A percentile compares a stretch with the other conserved stretches of the same genome.
Conservation (phyloP, 352 stramenopile genomes). For the Albugo laibachii region DNA sequence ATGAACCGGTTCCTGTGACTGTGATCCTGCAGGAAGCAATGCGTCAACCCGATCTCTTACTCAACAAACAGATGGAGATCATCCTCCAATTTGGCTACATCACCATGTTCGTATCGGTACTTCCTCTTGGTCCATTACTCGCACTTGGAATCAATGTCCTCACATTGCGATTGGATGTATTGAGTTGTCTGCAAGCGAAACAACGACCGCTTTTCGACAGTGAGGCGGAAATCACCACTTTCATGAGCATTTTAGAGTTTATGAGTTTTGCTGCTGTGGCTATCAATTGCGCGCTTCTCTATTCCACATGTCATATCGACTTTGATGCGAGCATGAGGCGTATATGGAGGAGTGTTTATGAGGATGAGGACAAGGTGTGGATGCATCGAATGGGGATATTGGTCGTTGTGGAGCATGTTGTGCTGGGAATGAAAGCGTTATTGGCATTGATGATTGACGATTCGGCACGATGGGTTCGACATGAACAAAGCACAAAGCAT, state of each 20-base stretch:
- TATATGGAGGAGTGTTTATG: not conserved
- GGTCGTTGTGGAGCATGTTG: slow-evolving; percentile 36
- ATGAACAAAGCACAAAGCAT: slow-evolving; percentile 29
- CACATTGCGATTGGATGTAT: slow-evolving; percentile 70
- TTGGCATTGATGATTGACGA: slow-evolving; percentile 49
- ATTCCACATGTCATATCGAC: slow-evolving; percentile 39
- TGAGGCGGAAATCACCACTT: slow-evolving; percentile 78
- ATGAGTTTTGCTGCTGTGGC: slow-evolving; percentile 79
- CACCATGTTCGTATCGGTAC: slow-evolving; percentile 86
- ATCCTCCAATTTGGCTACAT: slow-evolving; percentile 87
- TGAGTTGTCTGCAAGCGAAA: slow-evolving; percentile 56
- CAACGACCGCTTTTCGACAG: slow-evolving; percentile 52
- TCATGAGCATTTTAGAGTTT: slow-evolving; percentile 78
- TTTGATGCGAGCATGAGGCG: slow-evolving; percentile 31
- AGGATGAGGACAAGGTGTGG: not conserved
- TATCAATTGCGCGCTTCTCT: slow-evolving; percentile 56
- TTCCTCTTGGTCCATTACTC: slow-evolving; percentile 76
- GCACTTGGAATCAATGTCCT: slow-evolving; percentile 75
- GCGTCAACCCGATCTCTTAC: slow-evolving; percentile 38
- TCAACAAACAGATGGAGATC: slow-evolving; percentile 64
- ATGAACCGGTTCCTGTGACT: slow-evolving; percentile 13
- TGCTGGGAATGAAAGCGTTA: slow-evolving; percentile 40
- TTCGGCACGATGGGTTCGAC: slow-evolving; percentile 40
- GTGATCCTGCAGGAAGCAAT: slow-evolving; percentile 54
- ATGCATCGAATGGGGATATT: slow-evolving; percentile 40